Conservation (phyloP, 1,139 yeast genomes). For the Debaryomyces nepalensis region DNA sequence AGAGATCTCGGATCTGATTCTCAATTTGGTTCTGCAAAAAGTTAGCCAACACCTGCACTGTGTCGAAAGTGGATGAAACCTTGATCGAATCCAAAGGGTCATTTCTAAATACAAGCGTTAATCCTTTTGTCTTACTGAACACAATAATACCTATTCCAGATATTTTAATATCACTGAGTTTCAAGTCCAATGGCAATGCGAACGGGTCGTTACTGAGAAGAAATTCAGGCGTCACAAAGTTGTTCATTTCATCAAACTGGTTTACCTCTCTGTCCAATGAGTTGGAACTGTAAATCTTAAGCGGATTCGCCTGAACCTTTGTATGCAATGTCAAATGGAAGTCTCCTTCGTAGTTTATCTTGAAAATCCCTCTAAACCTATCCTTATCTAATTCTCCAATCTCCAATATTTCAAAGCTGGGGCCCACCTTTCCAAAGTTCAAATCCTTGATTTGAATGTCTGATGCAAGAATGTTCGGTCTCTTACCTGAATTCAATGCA, state of each 20-base stretch:
- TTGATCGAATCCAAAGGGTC: constrained; percentile 85
- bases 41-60: constrained; percentile 79
- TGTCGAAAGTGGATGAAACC: constrained; percentile 84
- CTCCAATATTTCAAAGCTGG: constrained; percentile 79
- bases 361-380: constrained; percentile 83
- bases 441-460: constrained; percentile 73
- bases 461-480: constrained; percentile 78
- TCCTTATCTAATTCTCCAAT: constrained; percentile 85
- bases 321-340: constrained; percentile 81
- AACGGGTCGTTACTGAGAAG: constrained; percentile 69
- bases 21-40: constrained; percentile 84
- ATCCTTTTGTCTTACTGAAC: constrained; percentile 78
- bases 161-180: constrained; percentile 70
- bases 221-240: constrained; percentile 69
- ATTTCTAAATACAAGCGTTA: constrained; percentile 83
- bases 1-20: constrained; percentile 74
- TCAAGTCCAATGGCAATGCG: constrained; percentile 78
- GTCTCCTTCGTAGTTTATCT: constrained; percentile 79
- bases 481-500: constrained; percentile 75
- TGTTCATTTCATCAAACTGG: constrained; percentile 23
- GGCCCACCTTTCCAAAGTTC: constrained; percentile 78
- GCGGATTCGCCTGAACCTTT: constrained; percentile 82
- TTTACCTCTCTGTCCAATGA: constrained; percentile 45
- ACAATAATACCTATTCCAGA: constrained; percentile 86
- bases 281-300: constrained; percentile 66